Conservation (phyloP, 2,329 filamentous ascomycete genomes). For the Pyrenochaeta sp. region DNA sequence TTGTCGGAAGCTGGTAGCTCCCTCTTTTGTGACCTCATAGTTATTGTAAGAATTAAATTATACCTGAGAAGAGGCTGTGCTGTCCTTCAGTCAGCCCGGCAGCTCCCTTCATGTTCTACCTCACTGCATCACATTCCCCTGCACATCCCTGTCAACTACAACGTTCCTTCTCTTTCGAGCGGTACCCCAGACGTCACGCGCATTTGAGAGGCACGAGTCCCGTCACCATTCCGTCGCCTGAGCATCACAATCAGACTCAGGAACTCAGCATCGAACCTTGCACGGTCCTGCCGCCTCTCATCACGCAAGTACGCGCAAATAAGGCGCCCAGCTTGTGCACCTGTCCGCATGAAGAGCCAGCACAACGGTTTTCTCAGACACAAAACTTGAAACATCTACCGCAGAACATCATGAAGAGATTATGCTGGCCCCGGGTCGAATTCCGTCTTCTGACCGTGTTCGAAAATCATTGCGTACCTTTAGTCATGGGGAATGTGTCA, state of each 20-base stretch:
- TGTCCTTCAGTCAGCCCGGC: background rate
- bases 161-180: background rate
- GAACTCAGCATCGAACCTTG: background rate
- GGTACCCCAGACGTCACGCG: slow-evolving; percentile 9
- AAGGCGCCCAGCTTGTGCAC: slow-evolving; percentile 1
- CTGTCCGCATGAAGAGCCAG: background rate
- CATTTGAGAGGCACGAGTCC: background rate
- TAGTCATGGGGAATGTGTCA: background rate
- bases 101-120: background rate
- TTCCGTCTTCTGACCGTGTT: background rate
- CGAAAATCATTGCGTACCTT: background rate
- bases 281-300: background rate
- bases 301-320: background rate
- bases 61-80: background rate
- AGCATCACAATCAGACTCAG: background rate
- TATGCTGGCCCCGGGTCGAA: background rate
- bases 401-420: background rate
- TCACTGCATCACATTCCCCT: background rate
- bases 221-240: slow-evolving; percentile 2
- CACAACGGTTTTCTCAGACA: background rate
- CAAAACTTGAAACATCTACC: slow-evolving; percentile 3
- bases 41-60: too few species aligned
- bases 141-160: background rate
- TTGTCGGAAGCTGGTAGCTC: too few species aligned
- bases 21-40: too few species aligned